Evolutionary conservation across 352 stramenopile genomes (phyloP).

Genomic region (Phytophthora sp.): DNA sequence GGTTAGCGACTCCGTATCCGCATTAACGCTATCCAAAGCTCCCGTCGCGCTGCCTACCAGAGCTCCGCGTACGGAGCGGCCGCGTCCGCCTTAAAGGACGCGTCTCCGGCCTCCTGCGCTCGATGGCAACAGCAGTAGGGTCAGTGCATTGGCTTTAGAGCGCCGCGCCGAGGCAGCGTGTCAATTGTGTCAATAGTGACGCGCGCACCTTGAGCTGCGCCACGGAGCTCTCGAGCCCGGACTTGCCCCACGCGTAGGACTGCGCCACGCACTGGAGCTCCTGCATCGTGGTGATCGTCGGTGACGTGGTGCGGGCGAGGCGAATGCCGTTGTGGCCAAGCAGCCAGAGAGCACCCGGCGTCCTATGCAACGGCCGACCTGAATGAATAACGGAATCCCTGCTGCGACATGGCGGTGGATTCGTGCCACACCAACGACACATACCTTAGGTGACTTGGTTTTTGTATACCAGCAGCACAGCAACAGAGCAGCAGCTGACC

Average conservation of each 20-base stretch:
- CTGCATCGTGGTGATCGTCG: constrained; percentile 49
- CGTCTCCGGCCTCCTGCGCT: constrained; percentile 51
- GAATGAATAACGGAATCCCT: constrained; percentile 22
- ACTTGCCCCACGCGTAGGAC: constrained; percentile 93
- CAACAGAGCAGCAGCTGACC: too few relatives aligned
- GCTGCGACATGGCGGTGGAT: too few relatives aligned
- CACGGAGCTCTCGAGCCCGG: constrained; percentile 79
- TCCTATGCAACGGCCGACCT: constrained; percentile 24
- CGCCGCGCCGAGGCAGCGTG: background rate
- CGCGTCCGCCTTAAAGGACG: constrained; percentile 50
- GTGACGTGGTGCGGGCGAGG: background rate
- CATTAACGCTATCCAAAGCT: constrained; percentile 7
- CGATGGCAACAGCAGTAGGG: constrained; percentile 1
- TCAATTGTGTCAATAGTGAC: background rate
- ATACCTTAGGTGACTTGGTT: too few relatives aligned
- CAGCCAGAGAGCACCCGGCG: constrained; percentile 12
- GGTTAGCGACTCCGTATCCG: constrained; percentile 3
- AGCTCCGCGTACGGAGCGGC: constrained; percentile 85
- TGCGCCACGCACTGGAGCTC: constrained; percentile 86
- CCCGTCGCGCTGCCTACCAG: constrained; percentile 51
- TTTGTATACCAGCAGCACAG: too few relatives aligned
- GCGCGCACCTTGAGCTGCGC: constrained; percentile 84
- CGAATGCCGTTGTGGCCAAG: constrained; percentile 19
- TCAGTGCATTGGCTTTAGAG: background rate
- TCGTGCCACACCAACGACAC: too few relatives aligned